Base-by-base conservation (phyloP, 805 yeast species). In the Starmera pachycereana region DNA sequence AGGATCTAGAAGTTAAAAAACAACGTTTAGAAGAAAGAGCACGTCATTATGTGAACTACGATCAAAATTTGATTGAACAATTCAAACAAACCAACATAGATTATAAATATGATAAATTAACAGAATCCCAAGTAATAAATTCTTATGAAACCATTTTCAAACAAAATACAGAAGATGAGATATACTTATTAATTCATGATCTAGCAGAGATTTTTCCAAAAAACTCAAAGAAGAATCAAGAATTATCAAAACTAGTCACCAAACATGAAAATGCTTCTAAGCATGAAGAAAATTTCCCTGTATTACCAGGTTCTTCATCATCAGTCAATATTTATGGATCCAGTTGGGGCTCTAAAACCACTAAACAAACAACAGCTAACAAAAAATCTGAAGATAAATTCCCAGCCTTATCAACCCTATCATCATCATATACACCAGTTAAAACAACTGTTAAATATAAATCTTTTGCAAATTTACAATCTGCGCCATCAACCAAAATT, bases 1-100 rank as follows among this genome's bases (percentile, higher is more conserved):
- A n/a, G n/a, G n/a, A n/a, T n/a, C 37, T 46, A 16, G 59, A 58
- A 27, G 57, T 71, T 1, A 82, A 76, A 48, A 70, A 65, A 45
- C 61, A 69, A 54, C 70, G 96, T 48, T 67, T 87, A 27, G 90
- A 83, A 46, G 95, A 86, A 56, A 68, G 96, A 53, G 96, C 95
- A 2, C 78, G 81, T 54, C 88, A 83, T 56, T 84, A 86, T 54
- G 60, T 84, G 39, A 68, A 74, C 38, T 76, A 80, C 48, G 68
- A 78, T 27, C 57, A 57, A 11, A 56, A 60, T 7, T 65, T 65
- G 8, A 66, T 78, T 46, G 63, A 64, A 8, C 53, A 62, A 38
- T 87, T 86, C 56, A 54, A 60, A 22, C 57, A 60, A 2, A 44
- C 74, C 12, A 82, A 80, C 50, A 61, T 61, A 14, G 53, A 61